Base-by-base conservation (phyloP, 1,284 basidiomycete species). In the Trametes polyzona region DNA sequence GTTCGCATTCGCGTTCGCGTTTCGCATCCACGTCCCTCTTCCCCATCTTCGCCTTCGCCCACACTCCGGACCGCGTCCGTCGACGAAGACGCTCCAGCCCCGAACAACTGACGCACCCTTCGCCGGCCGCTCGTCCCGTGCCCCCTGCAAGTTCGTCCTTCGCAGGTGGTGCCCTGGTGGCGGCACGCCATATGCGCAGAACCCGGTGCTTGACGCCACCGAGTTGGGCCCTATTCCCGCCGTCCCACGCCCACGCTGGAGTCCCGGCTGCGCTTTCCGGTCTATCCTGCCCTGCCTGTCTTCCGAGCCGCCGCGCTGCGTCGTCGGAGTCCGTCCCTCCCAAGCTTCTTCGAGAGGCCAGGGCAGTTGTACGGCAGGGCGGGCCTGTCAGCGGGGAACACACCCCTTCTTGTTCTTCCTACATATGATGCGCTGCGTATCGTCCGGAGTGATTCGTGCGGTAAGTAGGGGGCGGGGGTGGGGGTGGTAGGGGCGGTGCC, bases 101-200 rank as follows among this genome's bases (percentile, higher is more conserved):
- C n/a, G n/a, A n/a, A n/a, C n/a, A n/a, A n/a, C n/a, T n/a, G 23
- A 29, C 35, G 23, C 26, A 24, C 26, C 33, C 23, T 37, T 21
- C 41, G 27, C 46, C 58, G 39, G 55, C 40, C 27, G 47, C 37
- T 44, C 36, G 54, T 36, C 53, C 58, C 35, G 41, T 29, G 11
- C 27, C 12, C 30, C 8, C 4, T 26, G 24, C 32, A 21, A 23
- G 40, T n/a, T 24, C 40, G 40, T 14, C 40, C 42, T n/a, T 27
- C 26, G 42, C 42, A n/a, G n/a, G n/a, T n/a, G n/a, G 37, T 39
- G 27, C 12, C 33, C 40, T 4, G 12, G 11, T 14, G 12, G 12
- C 19, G 17, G 35, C 21, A 19, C 16, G 26, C 36, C 32, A 19
- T 32, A 26, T 37, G 30, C 37, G 52, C 43, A 24, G 43, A 47